These are phyloP conservation scores for Cornus suecica DNA, from an alignment of 148 eudicot species.

Conservation along the genomic window DNA sequence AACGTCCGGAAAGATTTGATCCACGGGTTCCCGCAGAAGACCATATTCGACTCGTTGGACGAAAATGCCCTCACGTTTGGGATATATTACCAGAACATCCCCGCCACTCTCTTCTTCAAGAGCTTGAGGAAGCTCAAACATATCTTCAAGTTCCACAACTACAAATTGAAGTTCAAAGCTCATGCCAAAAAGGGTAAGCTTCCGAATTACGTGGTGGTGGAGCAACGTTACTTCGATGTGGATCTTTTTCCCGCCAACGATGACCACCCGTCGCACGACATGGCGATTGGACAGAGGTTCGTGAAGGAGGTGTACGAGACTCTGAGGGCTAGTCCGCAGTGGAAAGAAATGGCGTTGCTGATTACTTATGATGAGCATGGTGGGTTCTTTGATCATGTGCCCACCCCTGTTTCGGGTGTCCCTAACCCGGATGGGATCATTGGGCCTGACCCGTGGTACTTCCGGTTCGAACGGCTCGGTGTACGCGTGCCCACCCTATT, in stretches of 20 bases:
- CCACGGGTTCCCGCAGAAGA: slow-evolving; percentile 83
- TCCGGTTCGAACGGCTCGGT: slow-evolving; percentile 73
- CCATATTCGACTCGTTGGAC: slow-evolving; percentile 88
- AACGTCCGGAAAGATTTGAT: slow-evolving; percentile 79
- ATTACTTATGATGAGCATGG: slow-evolving; percentile 95
- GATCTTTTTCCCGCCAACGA: slow-evolving; percentile 72
- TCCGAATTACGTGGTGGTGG: slow-evolving; percentile 79
- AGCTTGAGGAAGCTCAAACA: slow-evolving; percentile 68
- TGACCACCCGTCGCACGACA: slow-evolving; percentile 93
- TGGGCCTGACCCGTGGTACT: slow-evolving; percentile 76
- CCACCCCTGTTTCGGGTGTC: slow-evolving; percentile 78
- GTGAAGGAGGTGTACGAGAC: slow-evolving; percentile 94
- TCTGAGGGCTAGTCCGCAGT: slow-evolving; percentile 78
- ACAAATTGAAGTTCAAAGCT: slow-evolving; percentile 54
- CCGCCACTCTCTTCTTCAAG: slow-evolving; percentile 82
- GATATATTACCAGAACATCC: slow-evolving; percentile 92
- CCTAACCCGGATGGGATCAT: slow-evolving; percentile 94
- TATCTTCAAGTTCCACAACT: slow-evolving; percentile 54
- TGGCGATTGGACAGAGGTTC: slow-evolving; percentile 77
- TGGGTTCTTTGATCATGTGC: slow-evolving; percentile 89
- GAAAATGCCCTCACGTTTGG: slow-evolving; percentile 78
- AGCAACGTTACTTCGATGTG: slow-evolving; percentile 79
- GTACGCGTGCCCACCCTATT: slow-evolving; percentile 79
- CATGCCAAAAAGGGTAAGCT: slow-evolving; percentile 64
- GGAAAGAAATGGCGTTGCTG: slow-evolving; percentile 87